Conservation (phyloP, 306 rosid species). For the Oemleria cerasiformis region DNA sequence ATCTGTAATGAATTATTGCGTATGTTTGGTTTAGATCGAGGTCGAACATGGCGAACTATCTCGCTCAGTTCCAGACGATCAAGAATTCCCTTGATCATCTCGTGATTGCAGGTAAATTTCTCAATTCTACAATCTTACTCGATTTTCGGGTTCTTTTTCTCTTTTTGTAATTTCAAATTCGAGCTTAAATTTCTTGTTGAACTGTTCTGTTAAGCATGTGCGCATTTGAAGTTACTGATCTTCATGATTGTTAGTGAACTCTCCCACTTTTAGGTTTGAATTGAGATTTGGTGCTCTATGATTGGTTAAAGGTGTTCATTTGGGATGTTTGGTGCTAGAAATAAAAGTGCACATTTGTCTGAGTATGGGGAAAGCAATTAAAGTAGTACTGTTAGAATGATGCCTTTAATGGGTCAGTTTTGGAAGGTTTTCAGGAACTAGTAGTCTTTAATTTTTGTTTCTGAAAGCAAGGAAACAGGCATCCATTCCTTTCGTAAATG, state of each 20-base stretch:
- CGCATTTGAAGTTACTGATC: slow-evolving; percentile 32
- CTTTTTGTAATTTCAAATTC: not conserved
- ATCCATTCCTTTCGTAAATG: not conserved
- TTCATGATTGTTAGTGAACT: not conserved
- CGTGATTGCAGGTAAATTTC: slow-evolving; percentile 70
- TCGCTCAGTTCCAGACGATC: slow-evolving; percentile 93
- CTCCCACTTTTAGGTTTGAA: slow-evolving; percentile 4
- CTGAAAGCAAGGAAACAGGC: not conserved
- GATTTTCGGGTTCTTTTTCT: not conserved
- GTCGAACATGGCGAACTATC: slow-evolving; percentile 84
- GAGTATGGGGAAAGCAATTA: not conserved
- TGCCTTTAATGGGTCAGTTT: not conserved
- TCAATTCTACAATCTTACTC: not conserved
- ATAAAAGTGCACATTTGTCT: not conserved
- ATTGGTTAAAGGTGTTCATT: slow-evolving; percentile 1
- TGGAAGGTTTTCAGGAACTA: not conserved
- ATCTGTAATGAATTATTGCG: slow-evolving; percentile 20
- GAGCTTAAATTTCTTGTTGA: slow-evolving; percentile 18
- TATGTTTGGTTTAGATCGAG: slow-evolving; percentile 37
- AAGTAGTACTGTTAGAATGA: not conserved
- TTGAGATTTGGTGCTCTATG: not conserved
- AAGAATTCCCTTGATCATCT: slow-evolving; percentile 83
- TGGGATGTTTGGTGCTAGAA: slow-evolving; percentile 14
- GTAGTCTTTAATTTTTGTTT: not conserved
- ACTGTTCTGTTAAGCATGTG: not conserved